Evolutionary conservation across 2,329 filamentous ascomycete genomes (phyloP).

Genomic region (Trichoderma lentiforme): DNA sequence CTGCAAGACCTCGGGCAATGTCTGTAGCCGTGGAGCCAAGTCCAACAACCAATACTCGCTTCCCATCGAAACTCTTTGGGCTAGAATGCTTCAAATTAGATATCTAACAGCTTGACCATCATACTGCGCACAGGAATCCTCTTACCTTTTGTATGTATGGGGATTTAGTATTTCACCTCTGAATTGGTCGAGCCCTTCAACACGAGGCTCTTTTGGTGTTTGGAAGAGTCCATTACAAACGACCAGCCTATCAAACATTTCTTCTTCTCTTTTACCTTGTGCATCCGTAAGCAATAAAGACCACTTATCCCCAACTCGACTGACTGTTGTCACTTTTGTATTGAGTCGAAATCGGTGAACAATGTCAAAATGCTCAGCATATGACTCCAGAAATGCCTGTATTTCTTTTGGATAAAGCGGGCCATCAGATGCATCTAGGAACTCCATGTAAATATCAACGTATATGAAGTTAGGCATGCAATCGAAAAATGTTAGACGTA

Average conservation of each 20-base stretch:
- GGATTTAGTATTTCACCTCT: neutral
- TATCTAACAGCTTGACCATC: too few relatives aligned
- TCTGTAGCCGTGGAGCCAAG: slow-evolving; percentile 39
- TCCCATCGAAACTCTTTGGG: slow-evolving; percentile 24
- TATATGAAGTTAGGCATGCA: neutral
- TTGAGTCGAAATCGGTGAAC: neutral
- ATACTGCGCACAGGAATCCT: neutral
- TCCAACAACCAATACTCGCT: slow-evolving; percentile 44
- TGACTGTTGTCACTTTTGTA: neutral
- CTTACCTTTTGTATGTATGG: neutral
- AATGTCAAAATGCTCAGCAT: neutral
- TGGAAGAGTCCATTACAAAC: neutral
- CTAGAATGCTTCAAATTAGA: slow-evolving; percentile 4
- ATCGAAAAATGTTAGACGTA: neutral
- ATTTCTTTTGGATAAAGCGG: neutral
- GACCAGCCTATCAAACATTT: neutral
- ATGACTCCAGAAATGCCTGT: neutral
- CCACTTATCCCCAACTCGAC: neutral
- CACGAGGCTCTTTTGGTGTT: neutral
- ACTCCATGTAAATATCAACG: neutral
- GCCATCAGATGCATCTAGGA: neutral
- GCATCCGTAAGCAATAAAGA: neutral
- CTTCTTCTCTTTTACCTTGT: neutral
- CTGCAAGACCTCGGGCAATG: slow-evolving; percentile 31
- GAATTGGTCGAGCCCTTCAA: neutral